Percentiles rank a stretch among this genome's conserved stretches.
phyloP scores from a whole-genome alignment of 83 land plant genomes.

The Diphasiastrum complanatum region DNA sequence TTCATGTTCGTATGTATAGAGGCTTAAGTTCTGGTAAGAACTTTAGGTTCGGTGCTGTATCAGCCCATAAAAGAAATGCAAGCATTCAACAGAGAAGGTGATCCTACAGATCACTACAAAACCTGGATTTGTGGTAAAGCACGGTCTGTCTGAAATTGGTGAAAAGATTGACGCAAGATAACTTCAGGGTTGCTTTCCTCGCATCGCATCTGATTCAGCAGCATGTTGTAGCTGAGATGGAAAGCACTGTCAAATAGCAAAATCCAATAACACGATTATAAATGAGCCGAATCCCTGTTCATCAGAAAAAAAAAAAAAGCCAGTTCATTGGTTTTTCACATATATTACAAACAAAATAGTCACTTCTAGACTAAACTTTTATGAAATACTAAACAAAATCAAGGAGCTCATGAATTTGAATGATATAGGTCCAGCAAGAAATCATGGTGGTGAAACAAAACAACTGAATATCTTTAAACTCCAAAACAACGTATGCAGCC shows the following conservation, averaged over 20 bases:
- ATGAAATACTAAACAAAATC: too few relatives aligned
- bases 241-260: conserved; percentile 63
- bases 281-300: too few relatives aligned
- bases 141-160: conserved; percentile 91
- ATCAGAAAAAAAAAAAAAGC: too few relatives aligned
- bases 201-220: conserved; percentile 90
- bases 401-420: too few relatives aligned
- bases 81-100: not conserved
- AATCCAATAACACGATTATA: too few relatives aligned
- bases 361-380: too few relatives aligned
- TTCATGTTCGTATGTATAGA: not conserved
- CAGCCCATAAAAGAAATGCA: not conserved
- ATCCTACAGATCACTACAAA: not conserved
- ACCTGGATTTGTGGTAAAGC: conserved; percentile 92
- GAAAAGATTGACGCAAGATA: conserved; percentile 77
- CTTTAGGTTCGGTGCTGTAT: not conserved
- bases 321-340: too few relatives aligned
- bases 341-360: too few relatives aligned
- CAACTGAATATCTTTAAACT: too few relatives aligned
- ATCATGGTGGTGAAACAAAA: too few relatives aligned
- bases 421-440: too few relatives aligned
- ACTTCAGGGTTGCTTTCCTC: conserved; percentile 96
- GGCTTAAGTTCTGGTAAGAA: not conserved
- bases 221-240: conserved; percentile 97
- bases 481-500: too few relatives aligned